Evolutionary conservation across 108 stramenopile genomes (phyloP), one percentile per base, ranked within the genome.

Genomic region (Asterionellopsis glacialis): DNA sequence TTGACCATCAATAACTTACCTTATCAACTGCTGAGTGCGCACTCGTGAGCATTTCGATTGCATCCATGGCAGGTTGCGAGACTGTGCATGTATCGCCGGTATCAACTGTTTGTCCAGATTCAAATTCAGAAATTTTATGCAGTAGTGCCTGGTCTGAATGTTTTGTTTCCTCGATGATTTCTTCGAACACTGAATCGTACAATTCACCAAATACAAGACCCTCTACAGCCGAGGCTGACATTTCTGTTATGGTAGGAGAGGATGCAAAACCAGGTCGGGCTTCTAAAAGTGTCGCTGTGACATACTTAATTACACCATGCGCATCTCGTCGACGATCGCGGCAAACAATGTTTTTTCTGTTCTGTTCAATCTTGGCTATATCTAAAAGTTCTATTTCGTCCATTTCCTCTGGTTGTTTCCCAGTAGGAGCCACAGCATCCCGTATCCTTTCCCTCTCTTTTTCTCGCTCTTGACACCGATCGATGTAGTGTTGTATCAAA

Each of bases 291-390:
- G 88, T 82, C 27, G 84, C 84, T n/a, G 91, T 93, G 11, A 93
- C 78, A 64, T 89, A 83, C 65, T 90, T 90, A 18, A 93, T 93
- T 40, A 90, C 71, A 11, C 78, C 88, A 71, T 93, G 91, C 3
- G 86, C 81, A 63, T 93, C 84, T 51, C 74, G 84, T 15, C 88
- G 83, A 41, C 86, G 62, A 11, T 59, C 56, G 33, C 74, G 52
- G 4, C 53, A 44, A 11, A 65, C 49, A 44, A 41, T 39, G 14
- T 39, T 28, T 18, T 9, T 27, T 33, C 33, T 7, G 5, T 33
- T 33, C 7, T 33, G 33, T 2, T 33, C 7, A 33, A 33, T 33
- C 11, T 11, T 41, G 6, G 55, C 15, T 21, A 33, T 39, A 18
- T 47, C 15, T 45, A 18, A 41, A 19, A 19, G 45, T 9, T 55